Evolutionary conservation across 2,329 filamentous ascomycete genomes (phyloP).

Genomic region (Fusarium paranaense): DNA sequence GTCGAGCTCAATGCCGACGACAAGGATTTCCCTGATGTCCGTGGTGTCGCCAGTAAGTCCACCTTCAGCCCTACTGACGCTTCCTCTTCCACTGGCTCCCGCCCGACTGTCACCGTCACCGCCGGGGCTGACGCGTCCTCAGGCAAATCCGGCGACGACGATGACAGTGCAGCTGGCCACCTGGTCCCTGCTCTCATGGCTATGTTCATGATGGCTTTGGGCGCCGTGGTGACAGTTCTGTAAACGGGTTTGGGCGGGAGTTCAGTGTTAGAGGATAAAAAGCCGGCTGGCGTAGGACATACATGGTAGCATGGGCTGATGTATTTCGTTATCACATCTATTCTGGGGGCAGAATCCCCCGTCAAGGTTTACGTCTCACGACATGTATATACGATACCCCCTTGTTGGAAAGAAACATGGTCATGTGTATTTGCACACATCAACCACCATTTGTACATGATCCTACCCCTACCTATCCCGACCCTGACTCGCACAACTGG

Average conservation of each 20-base stretch:
- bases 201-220: constrained; percentile 33
- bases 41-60: constrained; percentile 55
- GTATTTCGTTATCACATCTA: neutral
- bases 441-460: neutral
- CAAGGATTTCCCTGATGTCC: constrained; percentile 55
- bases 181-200: constrained; percentile 32
- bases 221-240: constrained; percentile 19
- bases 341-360: neutral
- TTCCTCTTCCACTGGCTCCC: constrained; percentile 8
- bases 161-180: constrained; percentile 36
- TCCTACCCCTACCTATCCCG: neutral
- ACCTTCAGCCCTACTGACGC: neutral
- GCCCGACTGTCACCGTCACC: constrained; percentile 23
- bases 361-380: neutral
- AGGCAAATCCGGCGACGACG: constrained; percentile 22
- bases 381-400: constrained; percentile 26
- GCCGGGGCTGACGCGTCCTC: constrained; percentile 28
- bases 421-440: neutral
- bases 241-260: constrained; percentile 10
- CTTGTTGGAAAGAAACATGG: constrained; percentile 6
- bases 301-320: neutral
- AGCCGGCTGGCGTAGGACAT: neutral
- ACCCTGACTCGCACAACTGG: neutral
- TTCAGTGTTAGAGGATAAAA: neutral
- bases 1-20: constrained; percentile 56